phyloP scores from a whole-genome alignment of 176 grass and related monocot genomes.

The Triticum monococcum region DNA sequence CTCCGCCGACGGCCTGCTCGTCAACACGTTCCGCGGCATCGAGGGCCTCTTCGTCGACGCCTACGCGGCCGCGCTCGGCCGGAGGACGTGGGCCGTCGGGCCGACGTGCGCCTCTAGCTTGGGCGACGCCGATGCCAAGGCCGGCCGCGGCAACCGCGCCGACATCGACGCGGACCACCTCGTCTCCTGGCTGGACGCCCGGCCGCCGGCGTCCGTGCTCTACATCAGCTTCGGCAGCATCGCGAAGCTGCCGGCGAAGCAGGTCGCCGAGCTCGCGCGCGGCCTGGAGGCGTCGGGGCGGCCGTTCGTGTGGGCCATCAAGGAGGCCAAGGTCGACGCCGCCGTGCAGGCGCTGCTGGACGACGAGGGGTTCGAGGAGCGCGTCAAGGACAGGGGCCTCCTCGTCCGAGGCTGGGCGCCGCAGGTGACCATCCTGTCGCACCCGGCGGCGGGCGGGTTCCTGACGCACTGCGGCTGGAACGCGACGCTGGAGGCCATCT shows the following conservation, averaged over 20 bases:
- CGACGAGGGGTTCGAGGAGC: neutral
- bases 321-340: conserved; percentile 14
- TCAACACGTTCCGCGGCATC: neutral
- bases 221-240: conserved; percentile 21
- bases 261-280: neutral
- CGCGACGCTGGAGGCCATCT: conserved; percentile 54
- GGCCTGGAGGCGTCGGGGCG: conserved; percentile 2
- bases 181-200: neutral
- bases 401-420: conserved; percentile 15
- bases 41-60: conserved; percentile 8
- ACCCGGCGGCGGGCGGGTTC: conserved; percentile 66
- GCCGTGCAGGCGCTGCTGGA: neutral
- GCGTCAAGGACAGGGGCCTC: neutral
- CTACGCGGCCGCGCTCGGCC: neutral
- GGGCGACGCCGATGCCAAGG: neutral
- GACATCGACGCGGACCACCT: neutral
- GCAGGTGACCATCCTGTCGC: conserved; percentile 38
- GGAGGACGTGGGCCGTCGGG: conserved; percentile 5
- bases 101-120: neutral
- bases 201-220: neutral
- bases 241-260: conserved; percentile 1
- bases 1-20: neutral
- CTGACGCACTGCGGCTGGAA: conserved; percentile 88
- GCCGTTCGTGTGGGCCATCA: conserved; percentile 15
- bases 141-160: conserved; percentile 10